Evolutionary conservation across 768 basidiomycete species (phyloP).

Genomic region (Gloeophyllum trabeum): DNA sequence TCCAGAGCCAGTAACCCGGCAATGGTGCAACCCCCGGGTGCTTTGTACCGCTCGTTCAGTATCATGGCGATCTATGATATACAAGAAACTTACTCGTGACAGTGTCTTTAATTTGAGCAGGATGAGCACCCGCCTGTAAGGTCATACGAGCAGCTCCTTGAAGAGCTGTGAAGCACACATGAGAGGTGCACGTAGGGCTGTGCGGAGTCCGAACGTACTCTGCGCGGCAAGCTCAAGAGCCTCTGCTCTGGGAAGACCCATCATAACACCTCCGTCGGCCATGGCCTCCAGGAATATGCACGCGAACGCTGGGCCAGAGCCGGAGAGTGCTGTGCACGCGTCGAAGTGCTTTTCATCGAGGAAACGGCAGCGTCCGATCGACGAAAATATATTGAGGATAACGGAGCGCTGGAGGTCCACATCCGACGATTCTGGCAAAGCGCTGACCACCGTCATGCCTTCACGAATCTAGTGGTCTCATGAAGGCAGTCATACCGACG

Average conservation of each 20-base stretch:
- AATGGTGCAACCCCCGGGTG: slow-evolving; percentile 96
- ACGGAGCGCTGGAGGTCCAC: slow-evolving; percentile 56
- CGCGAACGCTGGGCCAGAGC: slow-evolving; percentile 94
- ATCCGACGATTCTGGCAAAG: slow-evolving; percentile 40
- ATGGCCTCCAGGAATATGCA: slow-evolving; percentile 96
- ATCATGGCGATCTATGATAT: slow-evolving; percentile 1
- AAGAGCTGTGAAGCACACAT: slow-evolving; percentile 41
- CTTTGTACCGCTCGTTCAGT: slow-evolving; percentile 28
- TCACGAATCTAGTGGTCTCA: slow-evolving; percentile 70
- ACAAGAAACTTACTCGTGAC: slow-evolving; percentile 70
- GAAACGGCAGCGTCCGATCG: slow-evolving; percentile 92
- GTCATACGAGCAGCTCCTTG: slow-evolving; percentile 97
- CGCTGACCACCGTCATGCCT: slow-evolving; percentile 94
- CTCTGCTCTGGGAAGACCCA: slow-evolving; percentile 92
- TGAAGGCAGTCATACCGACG: background rate
- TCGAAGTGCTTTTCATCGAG: slow-evolving; percentile 98
- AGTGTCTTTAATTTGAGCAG: slow-evolving; percentile 93
- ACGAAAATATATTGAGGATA: slow-evolving; percentile 90
- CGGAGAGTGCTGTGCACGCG: slow-evolving; percentile 92
- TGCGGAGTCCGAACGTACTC: slow-evolving; percentile 33
- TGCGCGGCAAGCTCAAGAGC: slow-evolving; percentile 93
- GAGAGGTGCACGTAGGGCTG: background rate
- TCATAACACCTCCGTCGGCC: slow-evolving; percentile 99
- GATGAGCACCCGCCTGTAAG: slow-evolving; percentile 79
- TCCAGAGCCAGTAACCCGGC: slow-evolving; percentile 93